Conservation (phyloP, 2,329 filamentous ascomycete species). For the Sphaerulina populicola region DNA sequence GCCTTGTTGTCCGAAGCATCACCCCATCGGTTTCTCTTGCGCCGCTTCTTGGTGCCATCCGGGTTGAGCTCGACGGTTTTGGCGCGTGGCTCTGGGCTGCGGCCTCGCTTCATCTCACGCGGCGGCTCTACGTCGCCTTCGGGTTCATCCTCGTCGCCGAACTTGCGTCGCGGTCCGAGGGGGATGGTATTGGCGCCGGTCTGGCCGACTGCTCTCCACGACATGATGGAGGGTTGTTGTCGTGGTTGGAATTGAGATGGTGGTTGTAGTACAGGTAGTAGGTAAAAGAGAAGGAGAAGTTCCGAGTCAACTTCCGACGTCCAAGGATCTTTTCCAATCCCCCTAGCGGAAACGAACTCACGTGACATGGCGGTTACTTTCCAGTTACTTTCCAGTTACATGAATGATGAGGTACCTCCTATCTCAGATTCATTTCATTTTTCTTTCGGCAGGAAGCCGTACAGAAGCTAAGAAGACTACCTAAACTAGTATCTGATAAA, state of each 20-base stretch:
- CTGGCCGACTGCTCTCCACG: constrained; percentile 67
- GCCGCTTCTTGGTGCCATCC: constrained; percentile 79
- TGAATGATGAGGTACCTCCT: too few species aligned
- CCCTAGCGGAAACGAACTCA: too few species aligned
- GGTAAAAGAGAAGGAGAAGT: background rate
- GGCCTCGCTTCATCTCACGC: constrained; percentile 67
- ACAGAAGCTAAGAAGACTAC: too few species aligned
- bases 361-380: too few species aligned
- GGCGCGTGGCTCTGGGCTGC: constrained; percentile 57
- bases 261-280: background rate
- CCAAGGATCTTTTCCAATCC: too few species aligned
- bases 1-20: constrained; percentile 98
- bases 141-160: constrained; percentile 52
- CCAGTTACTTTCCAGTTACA: too few species aligned
- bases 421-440: too few species aligned
- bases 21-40: constrained; percentile 98
- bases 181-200: constrained; percentile 98
- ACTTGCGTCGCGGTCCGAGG: constrained; percentile 72
- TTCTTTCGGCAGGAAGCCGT: too few species aligned
- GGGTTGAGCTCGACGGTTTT: constrained; percentile 33
- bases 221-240: constrained; percentile 39
- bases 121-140: constrained; percentile 28
- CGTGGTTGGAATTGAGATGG: background rate
- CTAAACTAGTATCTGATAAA: too few species aligned
- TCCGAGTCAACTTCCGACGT: background rate